Conservation (phyloP, 169 alveolate species). For the Cryptosporidium canis region DNA sequence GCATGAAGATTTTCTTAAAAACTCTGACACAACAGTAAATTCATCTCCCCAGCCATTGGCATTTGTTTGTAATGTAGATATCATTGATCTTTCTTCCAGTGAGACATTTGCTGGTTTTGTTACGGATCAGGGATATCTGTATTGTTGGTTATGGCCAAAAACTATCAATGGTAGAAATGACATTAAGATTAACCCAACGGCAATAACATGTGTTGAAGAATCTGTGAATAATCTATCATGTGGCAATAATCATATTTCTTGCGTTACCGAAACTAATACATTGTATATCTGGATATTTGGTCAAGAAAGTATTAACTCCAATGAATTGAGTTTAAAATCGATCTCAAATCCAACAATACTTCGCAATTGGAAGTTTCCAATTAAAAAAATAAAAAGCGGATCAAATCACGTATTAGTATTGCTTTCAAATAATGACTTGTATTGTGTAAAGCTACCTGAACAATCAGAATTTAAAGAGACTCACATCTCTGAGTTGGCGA, state of each 20-base stretch:
- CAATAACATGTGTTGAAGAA: slow-evolving; percentile 42
- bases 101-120: slow-evolving; percentile 46
- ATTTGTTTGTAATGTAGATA: slow-evolving; percentile 44
- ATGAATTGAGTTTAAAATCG: background rate
- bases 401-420: slow-evolving; percentile 33
- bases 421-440: slow-evolving; percentile 29
- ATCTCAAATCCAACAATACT: slow-evolving; percentile 1
- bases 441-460: slow-evolving; percentile 9
- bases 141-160: slow-evolving; percentile 54
- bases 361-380: slow-evolving; percentile 28
- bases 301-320: background rate
- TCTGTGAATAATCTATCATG: slow-evolving; percentile 24
- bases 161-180: slow-evolving; percentile 12
- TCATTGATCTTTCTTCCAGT: slow-evolving; percentile 30
- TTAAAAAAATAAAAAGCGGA: slow-evolving; percentile 33
- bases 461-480: background rate
- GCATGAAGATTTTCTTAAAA: slow-evolving; percentile 58
- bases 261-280: slow-evolving; percentile 21
- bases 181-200: slow-evolving; percentile 24
- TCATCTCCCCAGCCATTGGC: slow-evolving; percentile 67
- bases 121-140: slow-evolving; percentile 42
- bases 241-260: slow-evolving; percentile 51
- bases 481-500: background rate
- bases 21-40: slow-evolving; percentile 9
- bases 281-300: slow-evolving; percentile 44